Conservation (phyloP, 2,329 filamentous ascomycete species). For the Allantophomopsis cytisporea region DNA sequence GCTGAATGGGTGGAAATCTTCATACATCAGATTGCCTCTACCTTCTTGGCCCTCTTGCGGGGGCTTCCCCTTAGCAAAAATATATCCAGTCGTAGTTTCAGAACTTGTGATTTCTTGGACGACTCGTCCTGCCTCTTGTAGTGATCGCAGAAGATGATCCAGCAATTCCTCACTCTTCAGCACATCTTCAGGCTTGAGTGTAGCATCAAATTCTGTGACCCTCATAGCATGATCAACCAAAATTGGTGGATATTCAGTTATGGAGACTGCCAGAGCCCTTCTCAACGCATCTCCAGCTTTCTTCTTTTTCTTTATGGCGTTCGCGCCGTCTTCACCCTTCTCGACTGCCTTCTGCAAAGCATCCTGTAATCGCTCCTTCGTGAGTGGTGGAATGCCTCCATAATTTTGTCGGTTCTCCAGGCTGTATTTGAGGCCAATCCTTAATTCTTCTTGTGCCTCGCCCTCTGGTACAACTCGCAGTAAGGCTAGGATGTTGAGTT, state of each 20-base stretch:
- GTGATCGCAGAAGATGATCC: constrained; percentile 49
- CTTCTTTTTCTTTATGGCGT: constrained; percentile 52
- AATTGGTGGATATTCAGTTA: constrained; percentile 79
- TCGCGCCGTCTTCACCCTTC: constrained; percentile 35
- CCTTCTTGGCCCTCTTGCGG: constrained; percentile 18
- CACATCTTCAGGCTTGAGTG: constrained; percentile 53
- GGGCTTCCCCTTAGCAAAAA: constrained; percentile 54
- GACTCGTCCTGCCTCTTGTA: constrained; percentile 58
- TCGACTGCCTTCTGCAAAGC: constrained; percentile 55
- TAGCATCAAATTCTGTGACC: constrained; percentile 54
- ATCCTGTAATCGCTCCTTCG: constrained; percentile 54
- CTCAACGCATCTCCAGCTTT: constrained; percentile 65
- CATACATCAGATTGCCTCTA: constrained; percentile 50
- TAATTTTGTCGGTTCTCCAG: constrained; percentile 78
- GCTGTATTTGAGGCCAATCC: constrained; percentile 65
- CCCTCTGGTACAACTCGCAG: constrained; percentile 70
- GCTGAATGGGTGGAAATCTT: constrained; percentile 90
- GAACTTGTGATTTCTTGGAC: constrained; percentile 55
- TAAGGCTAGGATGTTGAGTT: constrained; percentile 70
- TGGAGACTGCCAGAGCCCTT: constrained; percentile 68
- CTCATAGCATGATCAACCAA: constrained; percentile 77
- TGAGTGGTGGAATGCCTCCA: constrained; percentile 59
- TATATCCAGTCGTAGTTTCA: constrained; percentile 65
- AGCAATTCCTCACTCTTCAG: constrained; percentile 51
- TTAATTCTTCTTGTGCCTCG: constrained; percentile 71